These are phyloP conservation scores for Sporothrix protearum DNA, from an alignment of 2,329 filamentous ascomycete species.

Conservation along the genomic window DNA sequence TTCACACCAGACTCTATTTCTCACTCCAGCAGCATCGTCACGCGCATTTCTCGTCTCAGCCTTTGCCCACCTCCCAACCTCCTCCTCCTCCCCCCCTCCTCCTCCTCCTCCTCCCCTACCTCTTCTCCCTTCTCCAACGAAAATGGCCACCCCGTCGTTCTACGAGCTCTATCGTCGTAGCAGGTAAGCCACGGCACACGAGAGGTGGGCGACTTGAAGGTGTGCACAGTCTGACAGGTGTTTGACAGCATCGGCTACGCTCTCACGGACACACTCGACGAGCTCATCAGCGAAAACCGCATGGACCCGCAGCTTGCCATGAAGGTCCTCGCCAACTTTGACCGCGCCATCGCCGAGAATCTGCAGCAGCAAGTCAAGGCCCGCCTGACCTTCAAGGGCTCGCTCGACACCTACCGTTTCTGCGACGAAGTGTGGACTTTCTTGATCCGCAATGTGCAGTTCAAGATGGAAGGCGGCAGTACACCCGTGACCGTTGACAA, in stretches of 20 bases:
- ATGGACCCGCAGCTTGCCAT: conserved; percentile 98
- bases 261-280: conserved; percentile 94
- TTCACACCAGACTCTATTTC: background rate
- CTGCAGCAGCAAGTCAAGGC: conserved; percentile 90
- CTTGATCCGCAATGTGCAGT: conserved; percentile 96
- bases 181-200: conserved; percentile 62
- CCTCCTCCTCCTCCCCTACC: no score
- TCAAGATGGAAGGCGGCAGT: conserved; percentile 85
- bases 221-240: background rate
- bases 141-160: conserved; percentile 50
- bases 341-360: conserved; percentile 86
- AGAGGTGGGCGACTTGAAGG: background rate
- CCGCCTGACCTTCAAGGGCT: conserved; percentile 93
- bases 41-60: background rate
- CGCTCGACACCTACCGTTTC: conserved; percentile 97
- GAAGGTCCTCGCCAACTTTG: conserved; percentile 96
- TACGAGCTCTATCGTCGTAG: conserved; percentile 98
- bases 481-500: conserved; percentile 72
- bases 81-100: no score
- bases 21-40: background rate
- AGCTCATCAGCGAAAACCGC: conserved; percentile 87
- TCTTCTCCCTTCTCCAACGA: background rate
- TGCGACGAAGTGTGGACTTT: conserved; percentile 99
- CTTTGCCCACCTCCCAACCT: background rate
- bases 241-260: conserved; percentile 76